A percentile compares a stretch with the other conserved stretches of the same genome.
phyloP scores from a whole-genome alignment of 345 rosid genomes.

The Populus ilicifolia region DNA sequence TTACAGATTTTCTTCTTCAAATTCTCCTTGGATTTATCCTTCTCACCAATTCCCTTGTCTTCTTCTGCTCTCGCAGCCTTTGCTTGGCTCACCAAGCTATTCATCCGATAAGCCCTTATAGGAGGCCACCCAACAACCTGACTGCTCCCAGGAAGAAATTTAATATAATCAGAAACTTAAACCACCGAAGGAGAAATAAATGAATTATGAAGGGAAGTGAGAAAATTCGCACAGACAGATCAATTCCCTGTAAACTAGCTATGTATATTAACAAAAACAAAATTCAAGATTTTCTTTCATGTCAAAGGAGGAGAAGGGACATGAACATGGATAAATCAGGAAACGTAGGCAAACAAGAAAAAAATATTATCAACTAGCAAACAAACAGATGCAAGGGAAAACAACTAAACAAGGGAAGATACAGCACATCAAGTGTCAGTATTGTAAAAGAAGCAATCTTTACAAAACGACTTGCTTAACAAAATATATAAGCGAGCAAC shows the following conservation, averaged over 20 bases:
- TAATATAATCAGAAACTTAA: background rate
- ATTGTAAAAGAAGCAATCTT: background rate
- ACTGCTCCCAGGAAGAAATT: slow-evolving; percentile 22
- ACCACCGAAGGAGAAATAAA: background rate
- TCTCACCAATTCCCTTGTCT: slow-evolving; percentile 38
- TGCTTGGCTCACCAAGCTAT: slow-evolving; percentile 26
- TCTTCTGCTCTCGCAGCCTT: slow-evolving; percentile 42
- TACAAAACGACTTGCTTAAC: background rate
- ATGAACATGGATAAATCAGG: background rate
- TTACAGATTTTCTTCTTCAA: slow-evolving; percentile 40
- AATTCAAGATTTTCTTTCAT: background rate
- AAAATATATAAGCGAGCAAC: background rate
- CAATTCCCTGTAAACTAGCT: background rate
- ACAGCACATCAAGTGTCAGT: background rate
- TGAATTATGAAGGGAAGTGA: background rate
- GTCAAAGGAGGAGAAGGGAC: background rate
- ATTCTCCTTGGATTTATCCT: slow-evolving; percentile 50
- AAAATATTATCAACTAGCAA: background rate
- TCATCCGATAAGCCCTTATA: slow-evolving; percentile 26
- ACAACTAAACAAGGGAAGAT: background rate
- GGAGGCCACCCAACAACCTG: slow-evolving; percentile 42
- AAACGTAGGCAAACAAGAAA: background rate
- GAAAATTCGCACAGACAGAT: background rate
- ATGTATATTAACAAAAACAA: background rate
- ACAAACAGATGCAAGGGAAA: background rate